A percentile compares a stretch with the other conserved stretches of the same genome.
Conservation (phyloP, 768 basidiomycete genomes). For the Daedalea quercina region DNA sequence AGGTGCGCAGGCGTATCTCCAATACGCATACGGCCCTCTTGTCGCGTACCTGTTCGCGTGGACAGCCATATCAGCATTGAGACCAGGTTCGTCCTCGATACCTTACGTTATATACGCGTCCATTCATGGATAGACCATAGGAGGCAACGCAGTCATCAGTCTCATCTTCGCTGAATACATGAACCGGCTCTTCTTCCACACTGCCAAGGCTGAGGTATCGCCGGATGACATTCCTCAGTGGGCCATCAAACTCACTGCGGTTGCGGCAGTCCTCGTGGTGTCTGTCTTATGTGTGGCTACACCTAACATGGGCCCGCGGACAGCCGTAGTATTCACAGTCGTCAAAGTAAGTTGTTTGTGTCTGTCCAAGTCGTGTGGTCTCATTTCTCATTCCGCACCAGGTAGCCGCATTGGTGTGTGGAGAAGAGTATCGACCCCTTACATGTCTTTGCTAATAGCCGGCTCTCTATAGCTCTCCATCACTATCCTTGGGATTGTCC, state of each 20-base stretch:
- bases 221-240: slow-evolving; percentile 81
- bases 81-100: slow-evolving; percentile 53
- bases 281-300: slow-evolving; percentile 75
- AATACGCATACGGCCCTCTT: slow-evolving; percentile 83
- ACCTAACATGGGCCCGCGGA: slow-evolving; percentile 69
- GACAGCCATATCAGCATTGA: slow-evolving; percentile 87
- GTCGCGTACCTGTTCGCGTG: slow-evolving; percentile 91
- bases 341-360: slow-evolving; percentile 60
- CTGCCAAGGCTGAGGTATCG: slow-evolving; percentile 60
- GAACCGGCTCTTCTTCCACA: slow-evolving; percentile 82
- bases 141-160: slow-evolving; percentile 76
- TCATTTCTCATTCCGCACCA: slow-evolving; percentile 19
- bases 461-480: slow-evolving; percentile 49
- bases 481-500: slow-evolving; percentile 71
- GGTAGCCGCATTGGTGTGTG: slow-evolving; percentile 60
- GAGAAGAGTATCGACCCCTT: background rate
- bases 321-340: slow-evolving; percentile 80
- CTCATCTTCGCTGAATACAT: slow-evolving; percentile 91
- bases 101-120: background rate
- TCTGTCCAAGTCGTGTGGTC: background rate
- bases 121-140: slow-evolving; percentile 26
- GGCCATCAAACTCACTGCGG: slow-evolving; percentile 85
- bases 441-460: background rate
- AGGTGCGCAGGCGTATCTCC: slow-evolving; percentile 73
- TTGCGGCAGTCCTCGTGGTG: slow-evolving; percentile 63